Percentiles rank a stretch among this genome's conserved stretches.
Conservation (phyloP, 2,329 filamentous ascomycete genomes). For the Penicillium freii region DNA sequence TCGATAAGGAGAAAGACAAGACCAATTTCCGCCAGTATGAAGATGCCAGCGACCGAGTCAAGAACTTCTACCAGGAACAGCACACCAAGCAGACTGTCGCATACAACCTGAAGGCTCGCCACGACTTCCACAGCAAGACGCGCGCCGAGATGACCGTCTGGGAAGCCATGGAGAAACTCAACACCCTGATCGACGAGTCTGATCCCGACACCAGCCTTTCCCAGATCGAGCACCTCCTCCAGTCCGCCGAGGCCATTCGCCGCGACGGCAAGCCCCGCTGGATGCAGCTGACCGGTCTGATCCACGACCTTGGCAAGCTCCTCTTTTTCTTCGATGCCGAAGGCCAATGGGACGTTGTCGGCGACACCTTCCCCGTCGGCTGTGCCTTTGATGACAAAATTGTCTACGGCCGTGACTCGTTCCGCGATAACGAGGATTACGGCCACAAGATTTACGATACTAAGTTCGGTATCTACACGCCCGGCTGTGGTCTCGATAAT, state of each 20-base stretch:
- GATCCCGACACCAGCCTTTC: slow-evolving; percentile 85
- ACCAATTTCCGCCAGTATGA: slow-evolving; percentile 78
- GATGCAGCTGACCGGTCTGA: slow-evolving; percentile 51
- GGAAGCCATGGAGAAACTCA: slow-evolving; percentile 90
- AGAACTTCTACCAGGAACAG: slow-evolving; percentile 77
- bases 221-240: slow-evolving; percentile 86
- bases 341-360: slow-evolving; percentile 92
- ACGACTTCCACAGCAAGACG: slow-evolving; percentile 64
- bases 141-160: slow-evolving; percentile 80
- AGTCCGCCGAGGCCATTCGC: slow-evolving; percentile 85
- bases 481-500: slow-evolving; percentile 78
- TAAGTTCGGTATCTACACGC: slow-evolving; percentile 74
- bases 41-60: slow-evolving; percentile 77
- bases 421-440: slow-evolving; percentile 72
- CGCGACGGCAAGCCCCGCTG: slow-evolving; percentile 60
- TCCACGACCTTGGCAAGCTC: slow-evolving; percentile 49
- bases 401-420: slow-evolving; percentile 74
- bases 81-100: slow-evolving; percentile 59
- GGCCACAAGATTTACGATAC: slow-evolving; percentile 70
- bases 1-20: slow-evolving; percentile 76
- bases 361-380: slow-evolving; percentile 53
- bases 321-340: slow-evolving; percentile 64
- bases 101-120: slow-evolving; percentile 80
- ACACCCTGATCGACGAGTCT: slow-evolving; percentile 85
- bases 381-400: slow-evolving; percentile 63